Evolutionary conservation across 1,284 basidiomycete species (phyloP), one percentile per base, ranked within the genome.

Genomic region (Puccinia sorghi): DNA sequence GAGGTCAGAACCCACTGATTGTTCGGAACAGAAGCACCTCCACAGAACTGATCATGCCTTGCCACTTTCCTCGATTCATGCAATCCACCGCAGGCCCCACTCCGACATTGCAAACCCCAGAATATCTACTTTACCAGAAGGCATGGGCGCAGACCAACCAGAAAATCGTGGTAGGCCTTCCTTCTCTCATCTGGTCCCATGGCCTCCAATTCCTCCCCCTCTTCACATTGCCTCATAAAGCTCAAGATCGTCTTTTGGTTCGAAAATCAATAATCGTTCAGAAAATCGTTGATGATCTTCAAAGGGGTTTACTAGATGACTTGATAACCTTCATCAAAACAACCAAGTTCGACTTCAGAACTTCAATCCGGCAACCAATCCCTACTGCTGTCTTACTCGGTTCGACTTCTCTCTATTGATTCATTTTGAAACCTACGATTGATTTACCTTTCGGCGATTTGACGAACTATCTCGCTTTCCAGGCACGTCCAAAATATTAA

Each of bases 281-380:
- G 66, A 48, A 69, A 69, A 69, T 73, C 27, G 71, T 73, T 25
- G 56, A 48, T 27, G 54, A 73, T 27, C 71, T 73, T 12, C 71
- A 73, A 63, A 59, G 57, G 15, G 71, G 59, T 61, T 50, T 73
- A 48, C 41, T 73, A 8, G 54, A 73, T 22, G 71, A 73, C 12
- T 48, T 73, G 37, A 43, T 73, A 32, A 73, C 71, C 27, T 73
- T 73, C 46, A 63, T 73, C 27, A 59, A 63, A 48, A 73, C 56
- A 12, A 73, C 71, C 22, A 63, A 22, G 15, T 63, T 61, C 48
- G 27, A 73, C 37, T 50, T 50, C 56, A 22, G 41, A 50, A 25
- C 56, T 32, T 63, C 41, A 27, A 73, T 73, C 17, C 41, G 71
- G 15, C 41, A 73, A 73, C 71, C 71, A 5, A 73, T 73, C 43